Evolutionary conservation across 2,329 filamentous ascomycete species (phyloP).

Genomic region (Stylonectria norvegica): DNA sequence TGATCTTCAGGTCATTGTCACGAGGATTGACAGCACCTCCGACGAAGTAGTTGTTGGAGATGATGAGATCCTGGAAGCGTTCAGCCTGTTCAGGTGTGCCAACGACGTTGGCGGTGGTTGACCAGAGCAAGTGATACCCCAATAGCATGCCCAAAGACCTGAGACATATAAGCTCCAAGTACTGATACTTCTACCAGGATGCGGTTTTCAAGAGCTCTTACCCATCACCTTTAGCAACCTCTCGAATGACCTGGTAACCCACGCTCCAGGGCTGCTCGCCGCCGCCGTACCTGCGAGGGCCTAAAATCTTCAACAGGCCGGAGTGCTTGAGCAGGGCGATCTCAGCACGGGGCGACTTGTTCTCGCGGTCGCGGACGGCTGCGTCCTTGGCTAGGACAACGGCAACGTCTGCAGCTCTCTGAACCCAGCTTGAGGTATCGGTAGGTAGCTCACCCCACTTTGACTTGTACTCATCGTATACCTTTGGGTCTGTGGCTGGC

Average conservation of each 20-base stretch:
- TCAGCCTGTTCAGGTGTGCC: constrained; percentile 59
- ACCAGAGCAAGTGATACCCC: constrained; percentile 64
- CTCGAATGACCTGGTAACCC: constrained; percentile 57
- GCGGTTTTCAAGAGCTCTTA: too few relatives aligned
- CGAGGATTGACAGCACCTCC: constrained; percentile 64
- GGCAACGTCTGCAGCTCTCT: constrained; percentile 39
- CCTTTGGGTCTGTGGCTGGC: constrained; percentile 36
- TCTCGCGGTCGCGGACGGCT: constrained; percentile 33
- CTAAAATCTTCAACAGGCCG: constrained; percentile 37
- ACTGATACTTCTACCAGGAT: too few relatives aligned
- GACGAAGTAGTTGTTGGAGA: constrained; percentile 63
- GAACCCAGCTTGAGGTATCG: constrained; percentile 34
- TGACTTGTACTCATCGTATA: constrained; percentile 35
- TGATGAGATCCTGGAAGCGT: constrained; percentile 53
- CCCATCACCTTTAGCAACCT: constrained; percentile 63
- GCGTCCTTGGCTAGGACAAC: constrained; percentile 34
- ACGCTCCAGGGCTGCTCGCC: constrained; percentile 45
- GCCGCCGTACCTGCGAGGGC: constrained; percentile 40
- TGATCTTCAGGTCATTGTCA: constrained; percentile 58
- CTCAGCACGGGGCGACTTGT: constrained; percentile 40
- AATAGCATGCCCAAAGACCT: constrained; percentile 62
- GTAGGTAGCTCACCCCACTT: constrained; percentile 35
- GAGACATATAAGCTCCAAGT: too few relatives aligned
- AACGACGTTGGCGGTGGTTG: constrained; percentile 56
- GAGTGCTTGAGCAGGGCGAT: constrained; percentile 40